phyloP scores from a whole-genome alignment of 495 filamentous ascomycete species.

The Podospora tetraspora region DNA sequence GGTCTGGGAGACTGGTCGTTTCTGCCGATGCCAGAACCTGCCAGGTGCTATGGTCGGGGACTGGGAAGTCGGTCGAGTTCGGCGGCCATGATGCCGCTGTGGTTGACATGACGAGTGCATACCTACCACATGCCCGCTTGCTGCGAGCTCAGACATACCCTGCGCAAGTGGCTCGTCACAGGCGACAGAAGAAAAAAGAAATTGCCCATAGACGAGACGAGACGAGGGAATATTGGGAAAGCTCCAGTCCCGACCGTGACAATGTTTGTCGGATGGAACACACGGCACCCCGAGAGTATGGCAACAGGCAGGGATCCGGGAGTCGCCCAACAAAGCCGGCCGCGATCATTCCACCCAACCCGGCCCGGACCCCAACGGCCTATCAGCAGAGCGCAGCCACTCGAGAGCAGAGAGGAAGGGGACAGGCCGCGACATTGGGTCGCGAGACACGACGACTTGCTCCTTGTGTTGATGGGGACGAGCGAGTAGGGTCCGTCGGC shows the following conservation, averaged over 20 bases:
- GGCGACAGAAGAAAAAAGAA: not conserved
- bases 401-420: not conserved
- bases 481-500: not conserved
- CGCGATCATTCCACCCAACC: conserved; percentile 3
- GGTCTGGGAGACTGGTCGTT: not conserved
- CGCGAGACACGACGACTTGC: conserved; percentile 17
- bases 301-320: conserved; percentile 16
- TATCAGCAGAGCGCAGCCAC: conserved; percentile 14
- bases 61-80: not conserved
- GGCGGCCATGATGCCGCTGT: not conserved
- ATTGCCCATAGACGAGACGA: not conserved
- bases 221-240: not conserved
- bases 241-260: not conserved
- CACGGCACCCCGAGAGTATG: not conserved
- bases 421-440: conserved; percentile 16
- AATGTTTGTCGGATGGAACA: conserved; percentile 9
- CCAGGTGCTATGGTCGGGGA: not conserved
- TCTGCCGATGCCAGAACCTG: not conserved
- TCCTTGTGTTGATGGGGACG: not conserved
- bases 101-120: not conserved
- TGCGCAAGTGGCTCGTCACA: not conserved
- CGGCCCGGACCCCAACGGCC: conserved; percentile 5
- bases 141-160: not conserved
- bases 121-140: not conserved
- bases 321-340: conserved; percentile 10